Percentiles rank a stretch among this genome's conserved stretches.
Conservation (phyloP, 768 basidiomycete species). For the Holtermannia corniformis region DNA sequence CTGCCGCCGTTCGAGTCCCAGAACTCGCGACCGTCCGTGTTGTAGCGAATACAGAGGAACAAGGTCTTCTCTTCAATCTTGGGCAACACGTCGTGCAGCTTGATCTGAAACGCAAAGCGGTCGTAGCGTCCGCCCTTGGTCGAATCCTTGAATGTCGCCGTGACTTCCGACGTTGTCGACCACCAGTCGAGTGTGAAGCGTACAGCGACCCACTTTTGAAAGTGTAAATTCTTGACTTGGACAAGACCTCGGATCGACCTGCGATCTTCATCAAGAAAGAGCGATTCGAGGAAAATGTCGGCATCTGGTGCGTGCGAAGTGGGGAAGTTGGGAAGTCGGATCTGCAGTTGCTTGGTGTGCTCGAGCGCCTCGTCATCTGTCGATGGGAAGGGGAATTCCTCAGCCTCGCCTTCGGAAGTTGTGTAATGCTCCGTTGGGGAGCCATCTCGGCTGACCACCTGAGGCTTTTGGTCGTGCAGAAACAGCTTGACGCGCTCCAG, state of each 20-base stretch:
- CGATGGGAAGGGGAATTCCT: slow-evolving; percentile 43
- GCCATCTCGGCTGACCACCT: slow-evolving; percentile 83
- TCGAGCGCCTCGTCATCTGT: slow-evolving; percentile 38
- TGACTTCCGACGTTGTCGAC: slow-evolving; percentile 93
- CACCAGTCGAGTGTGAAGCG: slow-evolving; percentile 90
- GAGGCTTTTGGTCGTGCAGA: slow-evolving; percentile 85
- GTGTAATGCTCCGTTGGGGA: slow-evolving; percentile 64
- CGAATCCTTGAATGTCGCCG: slow-evolving; percentile 56
- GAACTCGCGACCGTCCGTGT: slow-evolving; percentile 60
- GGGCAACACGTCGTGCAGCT: slow-evolving; percentile 66
- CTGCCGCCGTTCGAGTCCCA: slow-evolving; percentile 84
- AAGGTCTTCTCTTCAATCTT: slow-evolving; percentile 74
- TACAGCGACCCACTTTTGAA: slow-evolving; percentile 73
- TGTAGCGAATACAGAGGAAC: slow-evolving; percentile 59
- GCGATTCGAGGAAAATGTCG: slow-evolving; percentile 44
- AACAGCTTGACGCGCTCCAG: slow-evolving; percentile 93
- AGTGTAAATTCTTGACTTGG: slow-evolving; percentile 75
- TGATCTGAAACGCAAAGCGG: slow-evolving; percentile 33
- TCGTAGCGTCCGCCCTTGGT: slow-evolving; percentile 37
- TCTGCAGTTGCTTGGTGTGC: slow-evolving; percentile 39
- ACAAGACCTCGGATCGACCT: slow-evolving; percentile 60
- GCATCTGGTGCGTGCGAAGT: slow-evolving; percentile 38
- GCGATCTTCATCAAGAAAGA: slow-evolving; percentile 44
- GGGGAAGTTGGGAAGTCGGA: slow-evolving; percentile 64
- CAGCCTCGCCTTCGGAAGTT: slow-evolving; percentile 44